Evolutionary conservation across 306 rosid genomes (phyloP).

Genomic region (Senna tora): DNA sequence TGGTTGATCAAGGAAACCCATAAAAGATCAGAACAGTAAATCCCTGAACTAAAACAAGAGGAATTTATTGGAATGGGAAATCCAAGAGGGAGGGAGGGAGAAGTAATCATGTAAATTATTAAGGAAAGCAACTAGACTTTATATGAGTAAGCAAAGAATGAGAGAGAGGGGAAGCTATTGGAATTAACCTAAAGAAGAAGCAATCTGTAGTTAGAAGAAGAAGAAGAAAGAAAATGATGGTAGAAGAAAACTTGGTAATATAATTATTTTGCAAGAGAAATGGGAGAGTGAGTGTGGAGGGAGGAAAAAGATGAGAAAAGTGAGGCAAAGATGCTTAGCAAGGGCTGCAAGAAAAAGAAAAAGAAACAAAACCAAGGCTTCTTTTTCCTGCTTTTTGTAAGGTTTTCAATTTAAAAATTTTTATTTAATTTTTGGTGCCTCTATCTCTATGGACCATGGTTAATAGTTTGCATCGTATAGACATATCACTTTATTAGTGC

Average conservation of each 20-base stretch:
- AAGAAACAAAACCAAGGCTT: conserved; percentile 43
- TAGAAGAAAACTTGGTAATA: conserved; percentile 36
- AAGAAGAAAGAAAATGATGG: conserved; percentile 43
- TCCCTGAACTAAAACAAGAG: conserved; percentile 36
- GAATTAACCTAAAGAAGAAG: conserved; percentile 45
- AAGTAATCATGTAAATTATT: conserved; percentile 35
- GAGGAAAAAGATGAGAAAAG: conserved; percentile 46
- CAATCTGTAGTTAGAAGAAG: conserved; percentile 44
- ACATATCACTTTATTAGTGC: conserved; percentile 57
- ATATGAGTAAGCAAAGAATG: conserved; percentile 40
- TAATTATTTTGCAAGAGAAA: conserved; percentile 37
- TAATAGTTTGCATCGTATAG: conserved; percentile 41
- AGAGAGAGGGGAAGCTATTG: conserved; percentile 32
- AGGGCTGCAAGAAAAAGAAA: conserved; percentile 68
- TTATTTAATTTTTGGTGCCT: conserved; percentile 1
- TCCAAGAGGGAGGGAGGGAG: conserved; percentile 34
- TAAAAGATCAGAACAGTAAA: conserved; percentile 40
- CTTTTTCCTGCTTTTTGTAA: conserved; percentile 69
- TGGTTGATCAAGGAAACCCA: conserved; percentile 37
- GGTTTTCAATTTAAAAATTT: conserved; percentile 34
- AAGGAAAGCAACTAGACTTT: conserved; percentile 50
- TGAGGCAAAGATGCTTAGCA: conserved; percentile 81
- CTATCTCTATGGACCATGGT: conserved; percentile 30
- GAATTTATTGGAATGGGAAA: conserved; percentile 30
- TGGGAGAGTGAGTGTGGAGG: conserved; percentile 44